Evolutionary conservation across 2,329 filamentous ascomycete genomes (phyloP).

Genomic region (Fusarium marasasianum): DNA sequence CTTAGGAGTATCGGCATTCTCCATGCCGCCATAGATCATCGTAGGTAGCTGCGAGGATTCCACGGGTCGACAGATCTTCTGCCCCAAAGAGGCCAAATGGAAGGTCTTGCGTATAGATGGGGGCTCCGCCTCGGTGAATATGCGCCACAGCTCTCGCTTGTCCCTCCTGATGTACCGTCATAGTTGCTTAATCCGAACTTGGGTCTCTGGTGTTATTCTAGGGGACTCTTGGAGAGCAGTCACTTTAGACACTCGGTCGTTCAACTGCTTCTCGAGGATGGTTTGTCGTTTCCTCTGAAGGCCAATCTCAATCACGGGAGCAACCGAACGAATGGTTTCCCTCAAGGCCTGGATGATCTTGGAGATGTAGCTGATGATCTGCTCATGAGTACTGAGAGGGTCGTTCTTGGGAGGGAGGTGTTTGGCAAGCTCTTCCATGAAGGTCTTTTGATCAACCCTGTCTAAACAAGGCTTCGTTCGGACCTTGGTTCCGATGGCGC

Average conservation of each 20-base stretch:
- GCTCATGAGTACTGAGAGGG: background rate
- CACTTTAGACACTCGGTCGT: background rate
- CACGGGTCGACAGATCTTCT: background rate
- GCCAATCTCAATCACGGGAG: background rate
- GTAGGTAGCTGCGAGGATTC: background rate
- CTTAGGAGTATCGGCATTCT: fast-evolving
- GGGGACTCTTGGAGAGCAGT: background rate
- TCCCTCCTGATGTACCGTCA: background rate
- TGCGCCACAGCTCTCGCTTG: background rate
- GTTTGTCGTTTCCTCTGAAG: background rate
- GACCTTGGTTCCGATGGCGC: background rate
- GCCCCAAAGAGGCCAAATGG: background rate
- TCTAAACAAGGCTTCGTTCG: background rate
- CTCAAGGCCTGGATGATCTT: background rate
- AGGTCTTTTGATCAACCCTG: background rate
- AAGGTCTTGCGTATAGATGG: background rate
- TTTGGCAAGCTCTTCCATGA: fast-evolving
- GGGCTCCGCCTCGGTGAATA: background rate
- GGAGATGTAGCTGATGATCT: background rate
- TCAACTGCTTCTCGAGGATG: background rate
- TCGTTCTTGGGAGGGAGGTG: background rate
- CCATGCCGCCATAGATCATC: background rate
- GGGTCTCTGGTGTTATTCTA: background rate
- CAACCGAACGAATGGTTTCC: background rate
- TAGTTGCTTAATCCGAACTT: background rate